Evolutionary conservation across 176 grass and related monocot species (phyloP), one percentile per base, ranked within the genome.

Genomic region (Musa troglodytarum): DNA sequence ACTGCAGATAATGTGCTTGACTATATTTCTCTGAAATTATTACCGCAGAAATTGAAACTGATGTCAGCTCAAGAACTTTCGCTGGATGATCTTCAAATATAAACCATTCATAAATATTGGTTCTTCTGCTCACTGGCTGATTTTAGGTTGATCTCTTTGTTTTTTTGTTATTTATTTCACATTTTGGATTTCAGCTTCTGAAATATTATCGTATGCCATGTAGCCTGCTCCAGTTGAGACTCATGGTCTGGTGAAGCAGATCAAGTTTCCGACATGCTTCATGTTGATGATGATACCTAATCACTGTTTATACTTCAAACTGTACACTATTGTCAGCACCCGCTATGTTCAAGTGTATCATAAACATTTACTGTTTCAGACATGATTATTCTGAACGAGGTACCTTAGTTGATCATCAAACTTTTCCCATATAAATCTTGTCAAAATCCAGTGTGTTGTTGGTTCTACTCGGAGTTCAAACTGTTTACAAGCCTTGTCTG

Each of bases 31-130:
- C n/a, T 72, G 70, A 19, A 57, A 61, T 58, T 61, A 73, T 68
- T 63, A 76, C 25, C 85, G 76, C 92, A 96, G 92, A 96, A 96
- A 89, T 22, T 96, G 17, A 92, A 96, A 81, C 74, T 87, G 84
- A 34, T 92, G 64, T 92, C 92, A 62, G 23, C 61, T 11, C 82
- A 91, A 81, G 88, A 91, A 49, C 22, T 92, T 68, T 87, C 88
- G 17, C 71, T 96, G 72, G 92, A 96, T 21, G 92, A 96, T 70
- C 80, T 96, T 67, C 74, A 89, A 26, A 96, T 96, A 87, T 89
- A 74, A 81, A 20, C 51, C 50, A 65, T 76, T 65, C 54, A 25
- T 25, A 59, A 14, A 55, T 24, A n/a, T 56, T 5, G 50, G 71
- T 56, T 61, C 19, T 56, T 61, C 19, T 20, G 57, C 16, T 4